phyloP scores from a whole-genome alignment of 345 rosid genomes.

The Salix viminalis region DNA sequence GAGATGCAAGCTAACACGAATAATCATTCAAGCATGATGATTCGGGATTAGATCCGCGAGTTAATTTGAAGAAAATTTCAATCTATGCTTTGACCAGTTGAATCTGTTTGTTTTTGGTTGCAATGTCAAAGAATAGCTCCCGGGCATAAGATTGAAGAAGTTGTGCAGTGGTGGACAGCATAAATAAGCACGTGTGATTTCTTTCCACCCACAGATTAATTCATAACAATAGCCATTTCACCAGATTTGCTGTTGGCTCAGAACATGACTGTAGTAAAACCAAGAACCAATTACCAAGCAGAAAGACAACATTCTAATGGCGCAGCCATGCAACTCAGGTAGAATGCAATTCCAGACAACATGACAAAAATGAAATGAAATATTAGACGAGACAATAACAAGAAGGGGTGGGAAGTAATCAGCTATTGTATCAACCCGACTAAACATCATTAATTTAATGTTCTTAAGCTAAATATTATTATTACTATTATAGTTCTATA shows the following conservation, averaged over 20 bases:
- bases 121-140: neutral
- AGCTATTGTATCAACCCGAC: conserved; percentile 92
- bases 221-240: neutral
- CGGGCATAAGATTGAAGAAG: neutral
- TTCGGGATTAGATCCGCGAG: neutral
- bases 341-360: neutral
- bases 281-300: neutral
- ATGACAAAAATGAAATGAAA: neutral
- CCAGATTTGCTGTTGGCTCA: neutral
- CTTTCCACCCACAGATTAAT: neutral
- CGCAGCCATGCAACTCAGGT: neutral
- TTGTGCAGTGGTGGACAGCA: neutral
- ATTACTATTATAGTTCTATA: neutral
- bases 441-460: conserved; percentile 58
- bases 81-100: neutral
- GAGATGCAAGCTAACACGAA: neutral
- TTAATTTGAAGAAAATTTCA: neutral
- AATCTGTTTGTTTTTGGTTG: neutral
- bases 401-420: conserved; percentile 98
- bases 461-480: too few species aligned
- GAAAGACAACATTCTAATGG: neutral
- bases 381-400: conserved; percentile 47
- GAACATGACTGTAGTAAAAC: too few species aligned
- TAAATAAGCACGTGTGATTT: neutral
- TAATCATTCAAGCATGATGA: neutral